Evolutionary conservation across 2,329 filamentous ascomycete genomes (phyloP).

Genomic region (Arthrobotrys entomopaga): DNA sequence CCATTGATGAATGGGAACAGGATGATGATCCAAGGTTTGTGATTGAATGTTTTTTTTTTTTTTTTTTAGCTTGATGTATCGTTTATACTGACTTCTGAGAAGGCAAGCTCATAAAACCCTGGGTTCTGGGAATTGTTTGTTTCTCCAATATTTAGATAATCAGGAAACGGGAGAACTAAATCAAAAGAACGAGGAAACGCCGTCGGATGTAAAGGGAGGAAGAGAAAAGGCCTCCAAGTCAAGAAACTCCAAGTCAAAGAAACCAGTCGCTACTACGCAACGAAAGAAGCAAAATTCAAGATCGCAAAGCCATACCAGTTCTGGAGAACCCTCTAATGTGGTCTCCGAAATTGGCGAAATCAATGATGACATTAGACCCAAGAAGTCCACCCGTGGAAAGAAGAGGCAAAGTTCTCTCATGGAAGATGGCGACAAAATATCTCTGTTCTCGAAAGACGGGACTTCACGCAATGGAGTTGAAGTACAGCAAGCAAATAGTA

Average conservation of each 20-base stretch:
- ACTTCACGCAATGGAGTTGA: neutral
- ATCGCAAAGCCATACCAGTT: neutral
- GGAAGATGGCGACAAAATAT: slow-evolving; percentile 59
- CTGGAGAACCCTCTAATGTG: slow-evolving; percentile 59
- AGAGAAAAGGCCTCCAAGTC: slow-evolving; percentile 60
- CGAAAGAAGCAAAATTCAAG: slow-evolving; percentile 58
- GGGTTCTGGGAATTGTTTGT: slow-evolving; percentile 32
- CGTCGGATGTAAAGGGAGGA: no score
- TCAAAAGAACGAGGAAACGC: no score
- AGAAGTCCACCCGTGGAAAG: slow-evolving; percentile 64
- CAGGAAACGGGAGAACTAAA: no score
- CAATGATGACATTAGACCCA: slow-evolving; percentile 12
- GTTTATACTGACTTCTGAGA: slow-evolving; percentile 8
- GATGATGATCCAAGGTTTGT: slow-evolving; percentile 85
- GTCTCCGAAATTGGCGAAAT: slow-evolving; percentile 7
- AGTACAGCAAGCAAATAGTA: neutral
- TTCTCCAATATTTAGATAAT: slow-evolving; percentile 6
- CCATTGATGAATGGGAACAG: slow-evolving; percentile 92
- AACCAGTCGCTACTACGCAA: slow-evolving; percentile 21
- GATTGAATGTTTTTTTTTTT: slow-evolving; percentile 48
- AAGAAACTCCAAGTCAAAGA: slow-evolving; percentile 62
- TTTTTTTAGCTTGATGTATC: slow-evolving; percentile 43
- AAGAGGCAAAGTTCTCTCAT: slow-evolving; percentile 69
- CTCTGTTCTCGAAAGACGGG: slow-evolving; percentile 8
- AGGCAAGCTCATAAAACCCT: slow-evolving; percentile 35